Conservation (phyloP, 768 basidiomycete species). For the Suillus lakei region DNA sequence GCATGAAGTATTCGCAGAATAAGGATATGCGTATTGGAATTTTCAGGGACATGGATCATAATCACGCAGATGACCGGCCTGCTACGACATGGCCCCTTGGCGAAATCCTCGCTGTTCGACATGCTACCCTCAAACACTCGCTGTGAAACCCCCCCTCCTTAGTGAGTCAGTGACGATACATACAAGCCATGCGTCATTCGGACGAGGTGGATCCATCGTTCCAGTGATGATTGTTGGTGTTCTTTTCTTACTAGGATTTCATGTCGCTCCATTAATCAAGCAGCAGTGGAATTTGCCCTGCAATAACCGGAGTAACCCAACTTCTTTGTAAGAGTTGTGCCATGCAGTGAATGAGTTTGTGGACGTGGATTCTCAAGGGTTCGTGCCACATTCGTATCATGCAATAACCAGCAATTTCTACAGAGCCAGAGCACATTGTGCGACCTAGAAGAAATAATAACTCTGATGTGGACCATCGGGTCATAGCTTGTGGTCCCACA, state of each 20-base stretch:
- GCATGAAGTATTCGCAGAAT: conserved; percentile 52
- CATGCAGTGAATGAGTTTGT: background rate
- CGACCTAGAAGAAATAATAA: background rate
- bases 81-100: conserved; percentile 98
- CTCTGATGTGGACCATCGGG: no score
- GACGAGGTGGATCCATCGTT: no score
- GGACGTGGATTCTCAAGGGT: background rate
- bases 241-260: background rate
- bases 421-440: background rate
- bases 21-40: conserved; percentile 54
- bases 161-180: no score
- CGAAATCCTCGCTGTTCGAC: conserved; percentile 87
- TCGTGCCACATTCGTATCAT: background rate
- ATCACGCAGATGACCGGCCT: conserved; percentile 41
- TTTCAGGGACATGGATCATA: conserved; percentile 23
- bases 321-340: background rate
- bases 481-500: conserved; percentile 10
- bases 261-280: background rate
- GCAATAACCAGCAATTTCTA: background rate
- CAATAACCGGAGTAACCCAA: no score
- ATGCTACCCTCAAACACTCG: conserved; percentile 32
- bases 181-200: no score
- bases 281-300: background rate
- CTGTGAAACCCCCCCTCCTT: background rate
- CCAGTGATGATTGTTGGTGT: background rate